Evolutionary conservation across 1,284 basidiomycete genomes (phyloP), one percentile per base, ranked within the genome.

Genomic region (Vanrija humicola): DNA sequence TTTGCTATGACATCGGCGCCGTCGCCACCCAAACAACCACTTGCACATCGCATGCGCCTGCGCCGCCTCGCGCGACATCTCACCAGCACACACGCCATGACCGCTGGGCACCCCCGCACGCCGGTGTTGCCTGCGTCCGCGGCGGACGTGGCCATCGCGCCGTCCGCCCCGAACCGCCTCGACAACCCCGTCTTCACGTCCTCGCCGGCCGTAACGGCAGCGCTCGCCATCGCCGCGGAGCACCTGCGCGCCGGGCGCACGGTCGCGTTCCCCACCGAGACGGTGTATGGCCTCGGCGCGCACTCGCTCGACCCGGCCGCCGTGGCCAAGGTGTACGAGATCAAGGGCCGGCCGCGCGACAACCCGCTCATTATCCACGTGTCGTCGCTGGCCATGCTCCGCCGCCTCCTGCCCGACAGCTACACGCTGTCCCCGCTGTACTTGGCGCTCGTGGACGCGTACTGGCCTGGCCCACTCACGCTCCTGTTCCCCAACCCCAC

Each of bases 311-410:
- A 74, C 38, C 66, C 83, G 0, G 67, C 77, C 18, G 92, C 93
- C 8, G 82, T 85, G 4, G 72, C 81, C 1, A 82, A 81, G 59
- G 95, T 99, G 65, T 99, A 94, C 75, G 79, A 82, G 10, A 89
- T 89, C 55, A 99, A 99, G 72, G 89, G 92, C 40, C 82, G 96
- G 46, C 96, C 96, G 1, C 80, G 88, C 4, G 96, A 99, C 76
- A 99, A 99, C 73, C 96, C 96, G 0, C 82, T 99, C 51, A 99
- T 99, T 79, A 90, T 97, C 29, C 96, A 99, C 77, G 85, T 99
- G 57, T 91, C 90, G 6, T 92, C 91, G 2, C 77, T 83, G 16
- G 68, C 81, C 46, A 98, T 98, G 94, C 83, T 97, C 18, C 72
- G 75, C 9, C 79, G 82, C 3, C 79, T 95, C 64, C 81, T 97